These are phyloP conservation scores for Chlamydomonas schloesseri DNA, from an alignment of 139 green algal genomes.

Conservation along the genomic window DNA sequence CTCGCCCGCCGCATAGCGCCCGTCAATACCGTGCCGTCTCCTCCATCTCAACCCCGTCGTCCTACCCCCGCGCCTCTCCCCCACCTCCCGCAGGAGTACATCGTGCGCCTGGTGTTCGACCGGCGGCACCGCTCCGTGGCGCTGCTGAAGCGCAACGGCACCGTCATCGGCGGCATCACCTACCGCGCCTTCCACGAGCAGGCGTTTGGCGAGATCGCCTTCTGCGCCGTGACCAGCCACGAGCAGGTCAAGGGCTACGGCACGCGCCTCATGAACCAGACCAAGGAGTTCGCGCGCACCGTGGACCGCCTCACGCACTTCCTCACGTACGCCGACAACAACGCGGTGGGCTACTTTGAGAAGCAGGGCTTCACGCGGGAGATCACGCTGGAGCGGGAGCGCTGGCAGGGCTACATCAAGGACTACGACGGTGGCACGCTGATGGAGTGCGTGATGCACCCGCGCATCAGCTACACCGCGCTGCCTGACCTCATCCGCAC, in stretches of 20 bases:
- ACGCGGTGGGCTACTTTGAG: conserved; percentile 97
- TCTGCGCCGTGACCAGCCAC: conserved; percentile 94
- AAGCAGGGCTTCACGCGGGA: conserved; percentile 97
- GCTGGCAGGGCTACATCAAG: conserved; percentile 96
- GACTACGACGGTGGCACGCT: conserved; percentile 99
- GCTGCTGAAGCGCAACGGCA: conserved; percentile 70
- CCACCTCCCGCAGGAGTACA: conserved; percentile 89
- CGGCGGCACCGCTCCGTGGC: conserved; percentile 79
- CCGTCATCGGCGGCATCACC: conserved; percentile 95
- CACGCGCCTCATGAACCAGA: conserved; percentile 97
- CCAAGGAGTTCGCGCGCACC: conserved; percentile 85
- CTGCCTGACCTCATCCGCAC: conserved; percentile 63
- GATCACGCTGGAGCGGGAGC: conserved; percentile 78
- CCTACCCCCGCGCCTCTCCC: not conserved
- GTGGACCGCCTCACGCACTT: conserved; percentile 89
- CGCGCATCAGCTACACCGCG: conserved; percentile 74
- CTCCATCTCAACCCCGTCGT: not conserved
- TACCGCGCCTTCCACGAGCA: conserved; percentile 88
- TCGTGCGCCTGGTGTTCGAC: conserved; percentile 94
- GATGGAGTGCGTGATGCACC: conserved; percentile 95
- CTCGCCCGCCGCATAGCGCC: too few relatives aligned
- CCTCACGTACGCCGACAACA: conserved; percentile 99
- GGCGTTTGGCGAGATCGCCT: conserved; percentile 96
- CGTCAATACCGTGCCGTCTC: too few relatives aligned
- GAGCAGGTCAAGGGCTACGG: conserved; percentile 96